These are phyloP conservation scores for Backusella macrospora DNA, from an alignment of 192 early-diverging fungal species.

Conservation along the genomic window DNA sequence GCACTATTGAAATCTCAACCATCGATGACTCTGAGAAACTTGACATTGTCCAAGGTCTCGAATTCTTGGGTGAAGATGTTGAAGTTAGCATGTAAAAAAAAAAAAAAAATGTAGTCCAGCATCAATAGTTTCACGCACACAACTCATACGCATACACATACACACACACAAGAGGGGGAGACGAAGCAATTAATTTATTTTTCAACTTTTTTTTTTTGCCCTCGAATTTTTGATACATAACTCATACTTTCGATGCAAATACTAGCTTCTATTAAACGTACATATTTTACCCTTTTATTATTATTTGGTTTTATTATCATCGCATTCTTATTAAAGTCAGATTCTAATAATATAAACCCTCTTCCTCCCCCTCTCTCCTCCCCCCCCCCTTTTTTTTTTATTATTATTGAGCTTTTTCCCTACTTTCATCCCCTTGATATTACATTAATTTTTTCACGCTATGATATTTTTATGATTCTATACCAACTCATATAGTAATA, in stretches of 20 bases:
- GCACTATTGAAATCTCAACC: conserved; percentile 50
- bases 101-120: not conserved
- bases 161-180: not conserved
- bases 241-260: not conserved
- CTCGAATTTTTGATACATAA: conserved; percentile 8
- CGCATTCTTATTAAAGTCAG: not conserved
- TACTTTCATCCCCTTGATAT: not conserved
- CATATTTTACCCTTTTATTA: not conserved
- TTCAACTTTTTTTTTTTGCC: not conserved
- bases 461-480: conserved; percentile 4
- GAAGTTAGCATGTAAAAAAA: conserved; percentile 2
- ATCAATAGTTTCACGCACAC: not conserved
- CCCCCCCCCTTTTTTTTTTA: not conserved
- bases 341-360: not conserved
- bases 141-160: not conserved
- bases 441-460: not conserved
- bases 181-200: not conserved
- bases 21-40: conserved; percentile 38
- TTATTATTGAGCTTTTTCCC: not conserved
- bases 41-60: conserved; percentile 22
- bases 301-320: conserved; percentile 13
- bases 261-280: not conserved
- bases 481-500: not conserved
- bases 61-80: conserved; percentile 21
- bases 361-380: not conserved